Conservation (phyloP, 75 land plant species). For the Selaginella tamariscina region DNA sequence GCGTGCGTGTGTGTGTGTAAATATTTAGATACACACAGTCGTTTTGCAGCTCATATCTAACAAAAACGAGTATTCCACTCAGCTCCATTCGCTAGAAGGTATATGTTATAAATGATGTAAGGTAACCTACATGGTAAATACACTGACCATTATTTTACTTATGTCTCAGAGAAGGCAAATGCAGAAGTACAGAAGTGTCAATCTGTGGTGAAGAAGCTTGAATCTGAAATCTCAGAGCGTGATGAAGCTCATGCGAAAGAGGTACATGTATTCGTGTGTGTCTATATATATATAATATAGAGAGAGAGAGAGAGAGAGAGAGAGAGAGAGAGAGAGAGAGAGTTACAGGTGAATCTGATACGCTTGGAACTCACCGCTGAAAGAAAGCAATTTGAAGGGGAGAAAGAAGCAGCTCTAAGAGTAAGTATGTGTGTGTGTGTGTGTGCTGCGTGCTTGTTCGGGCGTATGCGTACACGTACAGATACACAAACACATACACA, state of each 20-base stretch:
- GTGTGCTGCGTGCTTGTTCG: background rate
- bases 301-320: no score
- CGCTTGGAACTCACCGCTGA: background rate
- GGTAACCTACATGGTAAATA: background rate
- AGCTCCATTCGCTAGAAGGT: background rate
- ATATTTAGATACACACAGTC: background rate
- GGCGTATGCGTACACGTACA: no score
- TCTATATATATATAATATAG: no score
- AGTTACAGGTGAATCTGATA: slow-evolving; percentile 4
- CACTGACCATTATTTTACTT: background rate
- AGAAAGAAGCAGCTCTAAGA: slow-evolving; percentile 5
- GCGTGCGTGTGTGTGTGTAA: background rate
- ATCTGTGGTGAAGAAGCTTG: background rate
- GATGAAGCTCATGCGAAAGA: background rate
- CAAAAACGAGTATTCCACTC: background rate
- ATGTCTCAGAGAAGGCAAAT: background rate
- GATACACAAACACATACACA: no score
- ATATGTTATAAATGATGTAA: background rate
- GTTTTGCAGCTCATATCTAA: background rate
- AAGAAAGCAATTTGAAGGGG: background rate
- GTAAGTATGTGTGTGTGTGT: background rate
- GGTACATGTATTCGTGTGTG: background rate
- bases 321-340: no score
- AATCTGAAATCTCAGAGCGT: background rate
- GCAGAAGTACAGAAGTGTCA: background rate